Conservation (phyloP, 495 filamentous ascomycete species). For the Hypoxylon crocopeplum region DNA sequence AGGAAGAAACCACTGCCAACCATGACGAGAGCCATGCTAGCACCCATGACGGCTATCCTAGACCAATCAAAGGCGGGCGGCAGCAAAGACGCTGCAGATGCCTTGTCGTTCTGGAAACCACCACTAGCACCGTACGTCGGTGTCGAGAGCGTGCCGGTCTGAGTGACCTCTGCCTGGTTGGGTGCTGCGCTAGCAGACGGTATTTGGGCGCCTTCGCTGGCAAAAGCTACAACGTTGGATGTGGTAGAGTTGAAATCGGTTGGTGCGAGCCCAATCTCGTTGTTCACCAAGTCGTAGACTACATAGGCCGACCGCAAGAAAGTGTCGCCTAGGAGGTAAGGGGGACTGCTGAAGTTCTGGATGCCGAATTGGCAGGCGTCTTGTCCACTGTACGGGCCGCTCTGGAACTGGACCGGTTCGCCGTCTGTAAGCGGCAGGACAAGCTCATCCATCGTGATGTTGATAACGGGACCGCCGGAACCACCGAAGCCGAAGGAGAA, state of each 20-base stretch:
- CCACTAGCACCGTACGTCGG: slow-evolving; percentile 49
- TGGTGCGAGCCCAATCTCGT: slow-evolving; percentile 83
- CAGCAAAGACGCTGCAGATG: slow-evolving; percentile 42
- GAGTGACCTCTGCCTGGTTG: slow-evolving; percentile 46
- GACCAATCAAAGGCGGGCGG: slow-evolving; percentile 43
- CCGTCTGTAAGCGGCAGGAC: slow-evolving; percentile 67
- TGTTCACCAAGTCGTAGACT: slow-evolving; percentile 90
- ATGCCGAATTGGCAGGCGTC: slow-evolving; percentile 78
- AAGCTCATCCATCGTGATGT: slow-evolving; percentile 77
- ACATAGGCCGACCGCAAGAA: slow-evolving; percentile 94
- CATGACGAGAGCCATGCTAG: slow-evolving; percentile 46
- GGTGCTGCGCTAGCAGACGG: slow-evolving; percentile 56
- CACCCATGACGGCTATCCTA: slow-evolving; percentile 43
- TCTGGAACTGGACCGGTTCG: slow-evolving; percentile 45
- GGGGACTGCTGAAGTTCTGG: slow-evolving; percentile 65
- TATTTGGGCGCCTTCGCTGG: slow-evolving; percentile 56
- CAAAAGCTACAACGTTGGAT: slow-evolving; percentile 59
- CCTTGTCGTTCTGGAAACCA: slow-evolving; percentile 43
- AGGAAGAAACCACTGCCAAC: slow-evolving; percentile 52
- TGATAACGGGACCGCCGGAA: slow-evolving; percentile 66
- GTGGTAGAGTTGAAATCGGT: slow-evolving; percentile 84
- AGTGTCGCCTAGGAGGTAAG: slow-evolving; percentile 87
- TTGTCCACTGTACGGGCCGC: slow-evolving; percentile 59
- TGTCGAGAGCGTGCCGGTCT: slow-evolving; percentile 37
- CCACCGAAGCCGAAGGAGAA: slow-evolving; percentile 79